Percentiles rank a stretch among this genome's conserved stretches.
Conservation (phyloP, 2,329 filamentous ascomycete species). For the Neoarthrinium moseri region DNA sequence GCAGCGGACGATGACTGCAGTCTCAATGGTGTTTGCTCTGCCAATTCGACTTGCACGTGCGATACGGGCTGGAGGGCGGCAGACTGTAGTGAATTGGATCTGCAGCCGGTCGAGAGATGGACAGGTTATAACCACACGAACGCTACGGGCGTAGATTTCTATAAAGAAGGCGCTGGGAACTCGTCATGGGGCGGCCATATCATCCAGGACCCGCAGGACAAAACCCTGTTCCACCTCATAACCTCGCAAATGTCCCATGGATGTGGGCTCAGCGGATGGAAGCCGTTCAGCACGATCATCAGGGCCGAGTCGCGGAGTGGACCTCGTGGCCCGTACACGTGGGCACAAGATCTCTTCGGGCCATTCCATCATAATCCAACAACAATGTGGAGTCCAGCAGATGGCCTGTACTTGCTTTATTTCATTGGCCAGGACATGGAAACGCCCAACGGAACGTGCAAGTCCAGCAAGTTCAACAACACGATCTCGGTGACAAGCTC, state of each 20-base stretch:
- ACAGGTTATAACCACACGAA: constrained; percentile 47
- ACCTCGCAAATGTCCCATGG: constrained; percentile 42
- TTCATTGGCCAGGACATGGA: constrained; percentile 37
- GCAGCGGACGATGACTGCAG: constrained; percentile 29
- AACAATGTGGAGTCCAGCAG: constrained; percentile 40
- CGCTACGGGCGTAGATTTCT: constrained; percentile 22
- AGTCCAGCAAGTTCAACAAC: constrained; percentile 24
- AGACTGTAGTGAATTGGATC: constrained; percentile 44
- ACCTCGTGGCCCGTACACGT: constrained; percentile 42
- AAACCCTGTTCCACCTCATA: constrained; percentile 41
- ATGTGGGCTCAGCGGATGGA: constrained; percentile 46
- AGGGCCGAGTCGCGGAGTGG: constrained; percentile 43
- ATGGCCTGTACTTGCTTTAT: constrained; percentile 43
- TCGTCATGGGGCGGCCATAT: constrained; percentile 49
- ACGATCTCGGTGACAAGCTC: constrained; percentile 31
- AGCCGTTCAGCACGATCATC: constrained; percentile 42
- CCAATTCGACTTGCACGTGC: constrained; percentile 19
- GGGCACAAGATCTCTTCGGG: constrained; percentile 35
- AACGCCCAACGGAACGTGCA: constrained; percentile 17
- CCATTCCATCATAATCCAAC: constrained; percentile 47
- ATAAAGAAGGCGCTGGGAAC: constrained; percentile 27
- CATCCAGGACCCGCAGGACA: constrained; percentile 37
- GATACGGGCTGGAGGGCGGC: constrained; percentile 42
- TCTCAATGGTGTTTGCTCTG: constrained; percentile 35
- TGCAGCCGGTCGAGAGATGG: constrained; percentile 36